Base-by-base conservation (phyloP, 2,329 filamentous ascomycete genomes). In the Aspergillus sp. region DNA sequence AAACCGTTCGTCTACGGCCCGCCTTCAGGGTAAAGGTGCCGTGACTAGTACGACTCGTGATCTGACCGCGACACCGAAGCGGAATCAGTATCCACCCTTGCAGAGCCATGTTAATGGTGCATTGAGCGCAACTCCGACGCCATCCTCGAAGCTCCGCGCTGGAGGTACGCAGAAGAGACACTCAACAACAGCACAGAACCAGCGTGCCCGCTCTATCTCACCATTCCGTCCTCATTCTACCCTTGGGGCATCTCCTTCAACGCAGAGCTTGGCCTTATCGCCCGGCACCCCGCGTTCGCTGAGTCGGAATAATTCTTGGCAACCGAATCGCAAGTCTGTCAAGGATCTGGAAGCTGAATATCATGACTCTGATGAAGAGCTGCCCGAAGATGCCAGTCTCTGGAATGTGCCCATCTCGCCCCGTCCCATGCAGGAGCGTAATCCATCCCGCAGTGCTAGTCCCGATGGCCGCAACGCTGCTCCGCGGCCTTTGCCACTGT, bases 351-450 rank as follows among this genome's bases (percentile, higher is more conserved):
- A 76, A 53, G 71, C 69, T 15, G 74, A 76, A 59, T 76, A 74
- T 46, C 66, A 76, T 54, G 74, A 76, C 50, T 74, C 71, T 1
- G 74, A 76, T 49, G 74, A 76, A 43, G 74, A 76, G 19, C 55
- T 76, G 30, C 74, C 74, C 4, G 74, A 76, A 42, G 73, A 76
- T 61, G 69, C 73, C 7, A 74, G 72, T 52, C 55, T 76, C 7
- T 76, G 71, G 70, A 76, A 76, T 49, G 72, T 76, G 15, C 74
- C 74, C 0, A 69, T 76, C 13, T 76, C 74, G 7, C 74, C 74
- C 4, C 65, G 71, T 19, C 66, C 71, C 12, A 57, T 61, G 2
- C 63, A 68, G 22, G 70, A 72, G 47, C 65, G 72, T 17, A 45
- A 62, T 27, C 60, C 61, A 4, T 73, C 71, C 19, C 65, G 70